Conservation (phyloP, 129 eudicot species). For the Solidago caesia region DNA sequence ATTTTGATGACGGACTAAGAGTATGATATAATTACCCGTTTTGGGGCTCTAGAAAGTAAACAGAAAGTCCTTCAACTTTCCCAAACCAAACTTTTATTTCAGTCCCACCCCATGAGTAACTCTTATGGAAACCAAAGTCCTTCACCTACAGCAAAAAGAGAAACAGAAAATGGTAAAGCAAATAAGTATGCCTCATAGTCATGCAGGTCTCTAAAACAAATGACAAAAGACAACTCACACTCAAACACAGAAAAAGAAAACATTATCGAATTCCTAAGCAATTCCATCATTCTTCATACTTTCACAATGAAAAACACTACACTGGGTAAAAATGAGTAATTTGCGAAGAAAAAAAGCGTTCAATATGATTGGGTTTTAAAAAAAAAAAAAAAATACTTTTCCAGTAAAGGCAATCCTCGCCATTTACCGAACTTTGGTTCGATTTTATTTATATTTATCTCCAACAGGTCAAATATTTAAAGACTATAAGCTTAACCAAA, state of each 20-base stretch:
- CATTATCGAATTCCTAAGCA: background rate
- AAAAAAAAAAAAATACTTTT: too few species aligned
- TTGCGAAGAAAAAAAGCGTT: background rate
- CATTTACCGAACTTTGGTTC: background rate
- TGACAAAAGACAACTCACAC: background rate
- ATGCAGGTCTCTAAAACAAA: background rate
- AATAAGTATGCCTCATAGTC: background rate
- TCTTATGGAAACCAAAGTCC: constrained; percentile 67
- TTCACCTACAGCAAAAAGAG: constrained; percentile 54
- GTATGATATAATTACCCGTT: constrained; percentile 62
- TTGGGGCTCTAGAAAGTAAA: constrained; percentile 92
- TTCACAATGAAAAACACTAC: background rate
- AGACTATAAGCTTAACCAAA: background rate
- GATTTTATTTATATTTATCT: background rate
- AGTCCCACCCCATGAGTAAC: constrained; percentile 91
- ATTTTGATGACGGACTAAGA: constrained; percentile 5
- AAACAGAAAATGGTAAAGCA: background rate
- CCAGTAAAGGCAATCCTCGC: background rate
- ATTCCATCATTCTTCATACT: background rate
- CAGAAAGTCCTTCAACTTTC: constrained; percentile 91
- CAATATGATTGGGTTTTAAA: background rate
- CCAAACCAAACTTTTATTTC: constrained; percentile 94
- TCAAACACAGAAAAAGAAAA: background rate
- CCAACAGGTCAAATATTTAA: background rate
- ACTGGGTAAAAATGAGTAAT: background rate